Evolutionary conservation across 1,284 basidiomycete species (phyloP).

Genomic region (Ustilago esculenta): DNA sequence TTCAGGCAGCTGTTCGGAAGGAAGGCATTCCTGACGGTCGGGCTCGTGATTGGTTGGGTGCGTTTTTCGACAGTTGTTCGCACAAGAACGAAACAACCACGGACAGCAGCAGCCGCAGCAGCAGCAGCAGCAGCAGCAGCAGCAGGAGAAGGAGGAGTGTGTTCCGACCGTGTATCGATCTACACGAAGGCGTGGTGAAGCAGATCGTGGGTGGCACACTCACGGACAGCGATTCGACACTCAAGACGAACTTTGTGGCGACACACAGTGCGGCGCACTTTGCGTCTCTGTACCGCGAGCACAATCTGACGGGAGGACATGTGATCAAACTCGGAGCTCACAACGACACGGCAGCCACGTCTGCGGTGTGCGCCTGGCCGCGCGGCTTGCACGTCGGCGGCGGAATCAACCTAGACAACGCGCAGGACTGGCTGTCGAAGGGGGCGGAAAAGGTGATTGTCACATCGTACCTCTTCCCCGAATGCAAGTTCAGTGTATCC

Average conservation of each 20-base stretch:
- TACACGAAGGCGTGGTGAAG: conserved; percentile 82
- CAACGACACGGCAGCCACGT: conserved; percentile 85
- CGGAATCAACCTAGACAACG: conserved; percentile 85
- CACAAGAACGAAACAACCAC: no score
- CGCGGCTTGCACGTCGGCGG: conserved; percentile 90
- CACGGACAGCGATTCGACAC: conserved; percentile 68
- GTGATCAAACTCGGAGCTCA: conserved; percentile 91
- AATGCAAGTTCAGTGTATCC: conserved; percentile 79
- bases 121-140: neutral
- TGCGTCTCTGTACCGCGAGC: conserved; percentile 78
- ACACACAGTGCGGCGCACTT: conserved; percentile 83
- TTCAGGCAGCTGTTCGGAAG: conserved; percentile 21
- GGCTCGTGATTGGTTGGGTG: conserved; percentile 15
- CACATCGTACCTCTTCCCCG: conserved; percentile 93
- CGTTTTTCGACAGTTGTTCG: conserved; percentile 11
- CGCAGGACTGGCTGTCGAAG: conserved; percentile 81
- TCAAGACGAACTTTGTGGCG: conserved; percentile 92
- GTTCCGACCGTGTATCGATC: conserved; percentile 96
- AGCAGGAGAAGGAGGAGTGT: conserved; percentile 55
- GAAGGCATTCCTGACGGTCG: conserved; percentile 21
- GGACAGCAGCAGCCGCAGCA: neutral
- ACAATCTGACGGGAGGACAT: conserved; percentile 85
- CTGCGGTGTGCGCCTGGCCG: conserved; percentile 83
- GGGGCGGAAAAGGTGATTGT: conserved; percentile 98
- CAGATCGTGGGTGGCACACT: conserved; percentile 98